phyloP scores from a whole-genome alignment of 2,329 filamentous ascomycete species.

The Colletotrichum coccodes region DNA sequence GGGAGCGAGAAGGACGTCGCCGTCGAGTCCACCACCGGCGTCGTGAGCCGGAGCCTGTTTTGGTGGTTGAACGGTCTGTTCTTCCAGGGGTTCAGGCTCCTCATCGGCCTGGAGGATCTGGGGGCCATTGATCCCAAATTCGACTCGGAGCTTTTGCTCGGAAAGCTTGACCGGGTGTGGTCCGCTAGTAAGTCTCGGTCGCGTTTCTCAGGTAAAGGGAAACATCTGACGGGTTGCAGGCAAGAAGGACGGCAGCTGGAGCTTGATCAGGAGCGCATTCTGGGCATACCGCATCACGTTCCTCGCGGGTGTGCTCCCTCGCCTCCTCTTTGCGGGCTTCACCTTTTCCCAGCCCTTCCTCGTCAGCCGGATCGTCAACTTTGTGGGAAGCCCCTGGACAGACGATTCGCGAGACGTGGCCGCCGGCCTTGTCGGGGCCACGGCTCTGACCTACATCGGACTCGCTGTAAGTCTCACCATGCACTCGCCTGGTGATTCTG shows the following conservation, averaged over 20 bases:
- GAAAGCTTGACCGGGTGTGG: conserved; percentile 38
- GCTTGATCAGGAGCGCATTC: conserved; percentile 40
- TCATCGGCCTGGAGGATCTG: conserved; percentile 40
- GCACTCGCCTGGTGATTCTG: not conserved
- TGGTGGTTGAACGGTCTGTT: conserved; percentile 49
- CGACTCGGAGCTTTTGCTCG: conserved; percentile 35
- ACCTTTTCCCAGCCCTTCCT: conserved; percentile 58
- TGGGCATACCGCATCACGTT: conserved; percentile 42
- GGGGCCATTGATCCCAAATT: conserved; percentile 42
- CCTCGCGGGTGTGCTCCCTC: conserved; percentile 45
- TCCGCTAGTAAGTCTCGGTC: conserved; percentile 29
- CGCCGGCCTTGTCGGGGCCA: conserved; percentile 53
- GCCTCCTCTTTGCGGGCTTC: conserved; percentile 51
- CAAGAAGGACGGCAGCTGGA: conserved; percentile 34
- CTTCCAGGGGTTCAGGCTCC: conserved; percentile 35
- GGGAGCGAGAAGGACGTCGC: conserved; percentile 35
- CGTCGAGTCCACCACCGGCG: conserved; percentile 44
- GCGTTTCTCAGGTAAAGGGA: not conserved
- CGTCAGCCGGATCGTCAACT: conserved; percentile 46
- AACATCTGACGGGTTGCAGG: conserved; percentile 21
- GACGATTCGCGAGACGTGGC: conserved; percentile 40
- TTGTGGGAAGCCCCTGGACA: conserved; percentile 40
- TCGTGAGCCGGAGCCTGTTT: conserved; percentile 47
- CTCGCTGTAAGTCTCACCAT: conserved; percentile 45
- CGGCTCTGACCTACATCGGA: conserved; percentile 51